phyloP scores from a whole-genome alignment of 495 filamentous ascomycete genomes.

The Aspergillus olivimuriae region DNA sequence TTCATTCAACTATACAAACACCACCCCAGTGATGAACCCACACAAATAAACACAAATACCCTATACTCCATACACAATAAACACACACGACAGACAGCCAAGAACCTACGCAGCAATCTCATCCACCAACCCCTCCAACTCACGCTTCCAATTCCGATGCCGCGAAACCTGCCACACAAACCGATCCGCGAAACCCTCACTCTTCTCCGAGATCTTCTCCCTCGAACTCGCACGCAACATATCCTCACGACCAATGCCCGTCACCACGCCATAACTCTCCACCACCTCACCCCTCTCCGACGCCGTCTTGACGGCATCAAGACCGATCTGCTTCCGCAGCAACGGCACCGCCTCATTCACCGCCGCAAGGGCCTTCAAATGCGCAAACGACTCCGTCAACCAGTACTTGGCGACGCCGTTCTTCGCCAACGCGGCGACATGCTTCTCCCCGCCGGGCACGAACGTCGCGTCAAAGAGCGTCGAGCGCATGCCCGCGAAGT shows the following conservation, averaged over 20 bases:
- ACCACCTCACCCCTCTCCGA: constrained; percentile 45
- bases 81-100: background rate
- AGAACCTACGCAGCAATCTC: constrained; percentile 27
- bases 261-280: constrained; percentile 42
- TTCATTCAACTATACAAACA: no score
- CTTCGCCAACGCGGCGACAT: constrained; percentile 55
- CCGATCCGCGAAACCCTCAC: constrained; percentile 58
- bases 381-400: constrained; percentile 77
- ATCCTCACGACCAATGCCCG: constrained; percentile 27
- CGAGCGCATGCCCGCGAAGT: constrained; percentile 74
- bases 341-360: constrained; percentile 64
- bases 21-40: no score
- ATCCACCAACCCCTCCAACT: constrained; percentile 58
- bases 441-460: constrained; percentile 63
- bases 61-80: no score
- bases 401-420: constrained; percentile 77
- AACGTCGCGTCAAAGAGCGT: constrained; percentile 85
- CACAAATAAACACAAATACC: no score
- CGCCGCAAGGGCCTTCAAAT: constrained; percentile 72
- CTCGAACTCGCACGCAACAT: constrained; percentile 47
- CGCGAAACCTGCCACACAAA: constrained; percentile 59
- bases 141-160: constrained; percentile 65
- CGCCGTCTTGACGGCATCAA: constrained; percentile 51
- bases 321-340: constrained; percentile 46
- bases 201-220: constrained; percentile 33